A percentile compares a stretch with the other conserved stretches of the same genome.
phyloP scores from a whole-genome alignment of 345 rosid genomes.

The Nasturtium officinale region DNA sequence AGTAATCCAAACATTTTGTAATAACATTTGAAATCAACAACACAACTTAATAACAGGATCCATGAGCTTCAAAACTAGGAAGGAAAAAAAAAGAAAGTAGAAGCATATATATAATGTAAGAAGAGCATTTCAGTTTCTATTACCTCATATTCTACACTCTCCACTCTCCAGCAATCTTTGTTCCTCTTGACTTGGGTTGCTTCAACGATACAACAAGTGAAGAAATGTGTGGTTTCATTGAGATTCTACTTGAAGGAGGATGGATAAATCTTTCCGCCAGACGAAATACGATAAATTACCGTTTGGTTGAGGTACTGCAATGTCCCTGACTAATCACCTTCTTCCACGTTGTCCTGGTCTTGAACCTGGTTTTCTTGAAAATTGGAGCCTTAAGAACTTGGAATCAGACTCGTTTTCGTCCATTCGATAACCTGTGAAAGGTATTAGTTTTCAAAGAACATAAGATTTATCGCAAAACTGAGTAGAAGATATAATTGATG shows the following conservation, averaged over 20 bases:
- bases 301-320: conserved; percentile 27
- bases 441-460: not conserved
- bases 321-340: conserved; percentile 37
- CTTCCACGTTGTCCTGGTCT: conserved; percentile 67
- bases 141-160: conserved; percentile 22
- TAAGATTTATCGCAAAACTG: not conserved
- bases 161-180: conserved; percentile 6
- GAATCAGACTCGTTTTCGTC: conserved; percentile 83
- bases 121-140: not conserved
- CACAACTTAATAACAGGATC: conserved; percentile 5
- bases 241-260: conserved; percentile 29
- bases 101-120: not conserved
- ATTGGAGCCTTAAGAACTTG: conserved; percentile 73
- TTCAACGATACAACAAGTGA: conserved; percentile 11
- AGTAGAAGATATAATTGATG: not conserved
- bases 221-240: conserved; percentile 19
- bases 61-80: not conserved
- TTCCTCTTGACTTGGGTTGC: conserved; percentile 14
- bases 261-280: not conserved
- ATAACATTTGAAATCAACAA: conserved; percentile 24
- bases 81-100: not conserved
- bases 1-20: conserved; percentile 2
- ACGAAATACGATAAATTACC: conserved; percentile 14
- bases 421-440: conserved; percentile 69
- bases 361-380: conserved; percentile 78